A percentile compares a stretch with the other conserved stretches of the same genome.
Conservation (phyloP, 305 asterid genomes). For the Solanum hybrid region DNA sequence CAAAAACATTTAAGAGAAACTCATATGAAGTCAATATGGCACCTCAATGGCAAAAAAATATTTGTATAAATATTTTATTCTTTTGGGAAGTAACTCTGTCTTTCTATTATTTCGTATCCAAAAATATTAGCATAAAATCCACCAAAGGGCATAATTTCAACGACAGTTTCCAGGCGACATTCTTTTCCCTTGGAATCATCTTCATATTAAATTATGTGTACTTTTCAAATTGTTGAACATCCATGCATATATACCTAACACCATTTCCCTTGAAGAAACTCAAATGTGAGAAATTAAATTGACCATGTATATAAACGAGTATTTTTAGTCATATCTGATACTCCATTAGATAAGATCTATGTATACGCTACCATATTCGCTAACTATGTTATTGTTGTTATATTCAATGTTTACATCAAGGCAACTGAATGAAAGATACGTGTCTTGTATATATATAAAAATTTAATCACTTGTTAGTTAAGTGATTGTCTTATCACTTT, state of each 20-base stretch:
- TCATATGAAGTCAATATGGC: neutral
- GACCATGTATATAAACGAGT: neutral
- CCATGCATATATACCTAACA: neutral
- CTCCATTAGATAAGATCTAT: too few relatives aligned
- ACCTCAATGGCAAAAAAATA: neutral
- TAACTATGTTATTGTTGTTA: neutral
- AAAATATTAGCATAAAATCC: neutral
- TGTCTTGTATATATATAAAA: neutral
- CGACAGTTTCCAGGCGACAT: neutral
- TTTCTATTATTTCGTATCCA: neutral
- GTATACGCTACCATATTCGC: fast-evolving
- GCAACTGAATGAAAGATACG: neutral
- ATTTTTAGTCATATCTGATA: neutral
- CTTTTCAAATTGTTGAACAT: neutral
- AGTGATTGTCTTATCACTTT: neutral
- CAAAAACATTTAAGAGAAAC: neutral
- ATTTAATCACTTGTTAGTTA: neutral
- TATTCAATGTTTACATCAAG: neutral
- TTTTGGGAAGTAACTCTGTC: neutral
- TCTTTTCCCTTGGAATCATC: neutral
- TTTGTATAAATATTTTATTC: neutral
- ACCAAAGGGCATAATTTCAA: neutral
- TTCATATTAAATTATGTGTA: neutral
- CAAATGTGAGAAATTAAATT: neutral
- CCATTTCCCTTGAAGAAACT: neutral